These are phyloP conservation scores for Coemansia sp. DNA, from an alignment of 192 early-diverging fungal species.

Conservation along the genomic window DNA sequence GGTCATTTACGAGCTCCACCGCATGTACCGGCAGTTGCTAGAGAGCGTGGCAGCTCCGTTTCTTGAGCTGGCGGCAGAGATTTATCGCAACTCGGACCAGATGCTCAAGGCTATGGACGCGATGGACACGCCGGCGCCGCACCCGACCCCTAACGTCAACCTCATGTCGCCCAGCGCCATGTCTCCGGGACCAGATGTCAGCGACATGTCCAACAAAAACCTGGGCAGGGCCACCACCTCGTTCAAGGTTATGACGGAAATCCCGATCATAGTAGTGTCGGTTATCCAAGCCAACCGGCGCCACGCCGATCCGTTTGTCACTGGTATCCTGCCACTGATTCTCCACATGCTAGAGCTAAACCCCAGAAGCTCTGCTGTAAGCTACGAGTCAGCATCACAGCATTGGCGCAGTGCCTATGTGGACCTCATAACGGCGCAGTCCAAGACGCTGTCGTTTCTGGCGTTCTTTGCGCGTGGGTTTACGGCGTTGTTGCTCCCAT, in stretches of 20 bases:
- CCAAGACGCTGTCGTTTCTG: conserved; percentile 98
- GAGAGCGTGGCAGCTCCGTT: conserved; percentile 90
- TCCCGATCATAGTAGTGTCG: conserved; percentile 96
- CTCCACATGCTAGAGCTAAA: conserved; percentile 65
- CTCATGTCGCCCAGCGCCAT: conserved; percentile 71
- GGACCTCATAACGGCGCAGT: conserved; percentile 94
- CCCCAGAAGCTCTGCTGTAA: conserved; percentile 17
- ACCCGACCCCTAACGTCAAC: conserved; percentile 50
- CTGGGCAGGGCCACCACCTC: conserved; percentile 76
- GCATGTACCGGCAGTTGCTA: conserved; percentile 75
- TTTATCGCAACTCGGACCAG: conserved; percentile 75
- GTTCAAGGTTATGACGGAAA: conserved; percentile 98
- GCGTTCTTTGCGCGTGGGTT: conserved; percentile 93
- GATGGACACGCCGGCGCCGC: conserved; percentile 61
- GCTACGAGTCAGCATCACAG: conserved; percentile 28
- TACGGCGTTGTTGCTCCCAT: conserved; percentile 64
- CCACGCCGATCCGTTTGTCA: conserved; percentile 78
- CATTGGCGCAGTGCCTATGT: conserved; percentile 55
- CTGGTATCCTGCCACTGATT: conserved; percentile 85
- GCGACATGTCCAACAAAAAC: conserved; percentile 62
- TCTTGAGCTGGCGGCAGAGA: conserved; percentile 88
- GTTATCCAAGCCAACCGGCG: conserved; percentile 89
- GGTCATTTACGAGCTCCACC: conserved; percentile 94
- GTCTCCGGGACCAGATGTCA: conserved; percentile 68
- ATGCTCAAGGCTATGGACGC: conserved; percentile 87